Percentiles rank a stretch among this genome's conserved stretches.
These are phyloP conservation scores for Ophiostoma sp. DNA, from an alignment of 2,329 filamentous ascomycete species.

Conservation along the genomic window DNA sequence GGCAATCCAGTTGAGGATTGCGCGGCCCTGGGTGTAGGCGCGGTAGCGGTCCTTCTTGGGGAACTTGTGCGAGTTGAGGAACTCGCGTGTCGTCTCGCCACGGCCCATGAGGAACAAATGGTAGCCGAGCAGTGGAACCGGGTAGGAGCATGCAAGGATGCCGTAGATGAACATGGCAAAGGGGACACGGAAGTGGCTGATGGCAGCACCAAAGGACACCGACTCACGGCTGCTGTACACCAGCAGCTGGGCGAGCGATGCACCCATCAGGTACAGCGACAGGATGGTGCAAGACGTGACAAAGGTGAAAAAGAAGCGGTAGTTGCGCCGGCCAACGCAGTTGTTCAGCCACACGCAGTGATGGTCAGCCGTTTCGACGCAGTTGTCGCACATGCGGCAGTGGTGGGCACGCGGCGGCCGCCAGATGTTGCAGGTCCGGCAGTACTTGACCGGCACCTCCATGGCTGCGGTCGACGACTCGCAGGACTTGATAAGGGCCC, in stretches of 20 bases:
- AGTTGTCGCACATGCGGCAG: slow-evolving; percentile 94
- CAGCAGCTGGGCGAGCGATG: slow-evolving; percentile 74
- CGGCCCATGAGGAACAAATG: slow-evolving; percentile 86
- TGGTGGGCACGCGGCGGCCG: slow-evolving; percentile 92
- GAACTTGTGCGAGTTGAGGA: slow-evolving; percentile 94
- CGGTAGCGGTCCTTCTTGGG: slow-evolving; percentile 84
- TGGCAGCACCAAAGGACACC: slow-evolving; percentile 62
- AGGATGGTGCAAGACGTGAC: slow-evolving; percentile 74
- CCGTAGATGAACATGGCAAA: slow-evolving; percentile 88
- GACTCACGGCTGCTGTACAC: slow-evolving; percentile 60
- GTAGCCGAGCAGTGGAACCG: slow-evolving; percentile 75
- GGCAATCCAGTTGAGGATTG: slow-evolving; percentile 71
- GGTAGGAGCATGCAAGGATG: slow-evolving; percentile 69
- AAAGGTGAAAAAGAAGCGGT: slow-evolving; percentile 95
- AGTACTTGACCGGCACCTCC: slow-evolving; percentile 98
- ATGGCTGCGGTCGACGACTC: slow-evolving; percentile 74
- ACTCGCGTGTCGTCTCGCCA: slow-evolving; percentile 93
- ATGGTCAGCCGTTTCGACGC: slow-evolving; percentile 93
- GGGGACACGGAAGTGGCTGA: slow-evolving; percentile 66
- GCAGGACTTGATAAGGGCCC: slow-evolving; percentile 82
- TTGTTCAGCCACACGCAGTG: slow-evolving; percentile 99
- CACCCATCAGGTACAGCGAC: slow-evolving; percentile 67
- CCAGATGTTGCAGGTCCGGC: slow-evolving; percentile 97
- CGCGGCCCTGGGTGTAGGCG: slow-evolving; percentile 74
- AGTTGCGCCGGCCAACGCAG: slow-evolving; percentile 93